Evolutionary conservation across 1,284 basidiomycete genomes (phyloP), one percentile per base, ranked within the genome.

Genomic region (Leccinum subrobustum): DNA sequence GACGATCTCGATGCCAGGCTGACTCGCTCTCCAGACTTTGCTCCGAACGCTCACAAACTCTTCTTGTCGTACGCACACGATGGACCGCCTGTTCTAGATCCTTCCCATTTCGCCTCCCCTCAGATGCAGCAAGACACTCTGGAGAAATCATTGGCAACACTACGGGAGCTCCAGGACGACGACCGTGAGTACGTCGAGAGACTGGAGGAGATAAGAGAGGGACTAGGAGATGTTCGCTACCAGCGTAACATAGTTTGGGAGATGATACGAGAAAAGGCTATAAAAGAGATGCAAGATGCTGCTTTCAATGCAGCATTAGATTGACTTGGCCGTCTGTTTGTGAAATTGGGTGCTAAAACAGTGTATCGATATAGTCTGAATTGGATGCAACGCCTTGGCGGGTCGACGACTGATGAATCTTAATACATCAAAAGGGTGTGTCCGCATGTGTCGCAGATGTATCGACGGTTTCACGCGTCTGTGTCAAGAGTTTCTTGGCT

Each of bases 141-240:
- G 59, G 89, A 92, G 68, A 91, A 89, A 71, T 83, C 86, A 11
- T 67, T 93, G 47, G 83, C 86, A 9, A 81, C 83, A 3, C 73
- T 93, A 54, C 82, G 88, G 54, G 91, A 93, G 66, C 76, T 93
- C 16, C 87, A 90, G 68, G 91, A 93, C 68, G 91, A 93, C 67
- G 88, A 87, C 4, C 79, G 90, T 53, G 91, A 93, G 71, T 93
- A 92, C 69, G 84, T 87, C 4, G 91, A 92, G 68, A 82, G 91
- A 27, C 72, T 93, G 59, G 84, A 89, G 66, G 91, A 93, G 71
- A 90, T 93, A 58, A 76, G 91, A 56, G 90, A 93, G 66, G 83
- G 83, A 1, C 71, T 92, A 56, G 91, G 91, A 3, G 86, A 88
- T 65, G 81, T 87, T 50, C 77, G 85, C 57, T 82, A 81, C 4